Evolutionary conservation across 2,329 filamentous ascomycete species (phyloP).

Genomic region (Colletotrichum truncatum): DNA sequence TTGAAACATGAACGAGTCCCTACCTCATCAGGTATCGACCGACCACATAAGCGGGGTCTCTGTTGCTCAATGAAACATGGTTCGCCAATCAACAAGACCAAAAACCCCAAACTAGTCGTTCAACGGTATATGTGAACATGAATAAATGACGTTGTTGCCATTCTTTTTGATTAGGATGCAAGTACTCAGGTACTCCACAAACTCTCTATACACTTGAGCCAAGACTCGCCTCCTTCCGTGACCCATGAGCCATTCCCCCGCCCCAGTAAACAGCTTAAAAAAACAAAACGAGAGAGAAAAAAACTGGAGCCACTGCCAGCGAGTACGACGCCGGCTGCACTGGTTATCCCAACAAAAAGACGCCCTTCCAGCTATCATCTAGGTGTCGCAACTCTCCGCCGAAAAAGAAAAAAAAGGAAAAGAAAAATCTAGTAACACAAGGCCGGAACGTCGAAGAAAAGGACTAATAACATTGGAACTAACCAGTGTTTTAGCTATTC

Average conservation of each 20-base stretch:
- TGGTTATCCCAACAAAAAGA: slow-evolving; percentile 2
- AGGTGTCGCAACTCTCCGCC: slow-evolving; percentile 10
- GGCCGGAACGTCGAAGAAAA: slow-evolving; percentile 23
- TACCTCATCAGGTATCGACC: no score
- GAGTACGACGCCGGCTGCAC: background rate
- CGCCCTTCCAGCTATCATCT: slow-evolving; percentile 20
- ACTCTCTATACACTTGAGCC: slow-evolving; percentile 26
- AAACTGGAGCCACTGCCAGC: background rate
- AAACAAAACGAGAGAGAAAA: background rate
- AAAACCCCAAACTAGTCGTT: no score
- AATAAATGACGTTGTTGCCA: background rate
- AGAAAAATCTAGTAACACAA: slow-evolving; percentile 28
- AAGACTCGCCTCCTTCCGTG: slow-evolving; percentile 2
- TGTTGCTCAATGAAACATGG: no score
- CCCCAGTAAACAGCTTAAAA: background rate
- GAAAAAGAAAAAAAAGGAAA: background rate
- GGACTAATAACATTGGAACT: background rate
- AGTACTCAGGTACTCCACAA: slow-evolving; percentile 8
- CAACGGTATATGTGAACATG: no score
- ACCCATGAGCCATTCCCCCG: background rate
- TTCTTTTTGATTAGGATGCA: slow-evolving; percentile 20
- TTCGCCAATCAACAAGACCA: no score
- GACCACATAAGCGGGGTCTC: no score
- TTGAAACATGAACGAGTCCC: no score
- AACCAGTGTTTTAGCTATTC: background rate